A percentile compares a stretch with the other conserved stretches of the same genome.
These are phyloP conservation scores for Perkinsela sp. DNA, from an alignment of 208 protist genomes.

Conservation along the genomic window DNA sequence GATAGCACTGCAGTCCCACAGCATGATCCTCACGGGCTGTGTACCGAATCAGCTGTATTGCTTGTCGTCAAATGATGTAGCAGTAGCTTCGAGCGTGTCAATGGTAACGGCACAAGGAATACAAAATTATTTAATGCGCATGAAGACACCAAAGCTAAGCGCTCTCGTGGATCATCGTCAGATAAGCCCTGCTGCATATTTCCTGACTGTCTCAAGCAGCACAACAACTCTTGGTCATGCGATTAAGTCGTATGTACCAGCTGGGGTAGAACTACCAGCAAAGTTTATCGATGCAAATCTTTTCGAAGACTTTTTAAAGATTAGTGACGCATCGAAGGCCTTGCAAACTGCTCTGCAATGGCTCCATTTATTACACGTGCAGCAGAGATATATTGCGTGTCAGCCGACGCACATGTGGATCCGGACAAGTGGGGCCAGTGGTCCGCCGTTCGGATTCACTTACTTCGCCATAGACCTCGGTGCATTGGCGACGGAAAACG, in stretches of 20 bases:
- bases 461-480: conserved; percentile 33
- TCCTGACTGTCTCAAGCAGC: not conserved
- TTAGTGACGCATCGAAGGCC: conserved; percentile 19
- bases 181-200: not conserved
- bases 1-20: conserved; percentile 23
- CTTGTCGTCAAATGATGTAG: conserved; percentile 9
- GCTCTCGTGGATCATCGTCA: not conserved
- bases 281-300: conserved; percentile 16
- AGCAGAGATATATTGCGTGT: conserved; percentile 17
- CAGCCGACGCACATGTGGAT: conserved; percentile 25
- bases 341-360: conserved; percentile 13
- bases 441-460: conserved; percentile 19
- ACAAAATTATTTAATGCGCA: conserved; percentile 14
- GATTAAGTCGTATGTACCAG: conserved; percentile 16
- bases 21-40: conserved; percentile 16
- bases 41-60: conserved; percentile 13
- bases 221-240: conserved; percentile 9
- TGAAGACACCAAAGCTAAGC: conserved; percentile 1
- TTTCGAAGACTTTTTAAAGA: conserved; percentile 16
- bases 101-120: conserved; percentile 15
- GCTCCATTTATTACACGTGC: conserved; percentile 2
- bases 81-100: conserved; percentile 10
- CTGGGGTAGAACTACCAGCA: conserved; percentile 18
- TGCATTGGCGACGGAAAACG: conserved; percentile 16
- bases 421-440: conserved; percentile 11